phyloP scores from a whole-genome alignment of 164 flowering plant genomes.

The Kalanchoe fedtschenkoi region DNA sequence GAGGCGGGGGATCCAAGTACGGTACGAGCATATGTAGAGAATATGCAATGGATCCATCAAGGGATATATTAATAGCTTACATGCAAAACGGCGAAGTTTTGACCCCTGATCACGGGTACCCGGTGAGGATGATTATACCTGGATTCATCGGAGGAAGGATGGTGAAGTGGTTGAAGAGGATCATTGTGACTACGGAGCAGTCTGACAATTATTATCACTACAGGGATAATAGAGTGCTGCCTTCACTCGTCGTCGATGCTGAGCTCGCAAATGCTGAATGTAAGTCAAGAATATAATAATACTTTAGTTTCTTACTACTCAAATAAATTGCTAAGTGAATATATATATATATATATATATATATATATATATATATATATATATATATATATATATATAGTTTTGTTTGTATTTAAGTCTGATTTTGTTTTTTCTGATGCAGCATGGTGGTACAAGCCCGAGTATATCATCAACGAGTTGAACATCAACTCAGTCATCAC shows the following conservation, averaged over 20 bases:
- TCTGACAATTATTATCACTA: slow-evolving; percentile 71
- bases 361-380: no score
- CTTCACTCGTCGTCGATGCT: slow-evolving; percentile 85
- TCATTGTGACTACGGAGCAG: slow-evolving; percentile 57
- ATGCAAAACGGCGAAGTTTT: slow-evolving; percentile 86
- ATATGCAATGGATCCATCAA: slow-evolving; percentile 67
- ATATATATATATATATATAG: no score
- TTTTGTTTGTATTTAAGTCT: background rate
- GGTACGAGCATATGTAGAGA: slow-evolving; percentile 66
- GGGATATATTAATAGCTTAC: slow-evolving; percentile 79
- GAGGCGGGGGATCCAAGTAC: slow-evolving; percentile 95
- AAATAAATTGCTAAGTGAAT: no score
- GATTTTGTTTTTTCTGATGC: slow-evolving; percentile 13
- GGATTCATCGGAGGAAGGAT: slow-evolving; percentile 95
- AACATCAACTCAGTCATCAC: slow-evolving; percentile 94
- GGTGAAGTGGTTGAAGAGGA: slow-evolving; percentile 90
- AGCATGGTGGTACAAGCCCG: slow-evolving; percentile 99
- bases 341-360: no score
- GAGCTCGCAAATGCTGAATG: slow-evolving; percentile 90
- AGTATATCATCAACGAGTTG: slow-evolving; percentile 83
- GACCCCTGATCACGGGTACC: slow-evolving; percentile 86
- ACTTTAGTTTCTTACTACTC: background rate
- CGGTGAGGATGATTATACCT: slow-evolving; percentile 79
- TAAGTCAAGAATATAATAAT: no score
- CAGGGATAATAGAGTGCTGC: slow-evolving; percentile 76